Evolutionary conservation across 2,329 filamentous ascomycete species (phyloP), one percentile per base, ranked within the genome.

Genomic region (Dissoconium aciculare): DNA sequence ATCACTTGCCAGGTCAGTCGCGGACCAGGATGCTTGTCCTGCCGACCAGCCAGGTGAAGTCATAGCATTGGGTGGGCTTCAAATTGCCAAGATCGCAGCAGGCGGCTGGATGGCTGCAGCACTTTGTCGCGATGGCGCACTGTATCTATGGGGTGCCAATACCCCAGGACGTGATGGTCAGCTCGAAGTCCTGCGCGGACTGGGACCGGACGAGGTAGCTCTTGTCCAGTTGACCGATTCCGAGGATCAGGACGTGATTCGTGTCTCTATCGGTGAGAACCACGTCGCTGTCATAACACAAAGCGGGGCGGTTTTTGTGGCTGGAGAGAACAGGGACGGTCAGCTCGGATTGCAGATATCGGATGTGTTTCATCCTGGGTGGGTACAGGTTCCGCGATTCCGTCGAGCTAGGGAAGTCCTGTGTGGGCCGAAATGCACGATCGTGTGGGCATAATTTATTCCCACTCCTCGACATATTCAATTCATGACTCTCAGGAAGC

Each of bases 401-500:
- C 2, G 15, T 14, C n/a, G 13, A 12, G 30, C 39, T 11, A 19
- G 31, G 10, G 15, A 34, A 6, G 41, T 50, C 13, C 15, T 39
- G 27, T 47, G 45, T 30, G 49, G 45, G 3, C 41, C 47, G 4
- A 40, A 38, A n/a, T 28, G 36, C 11, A 47, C 41, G 4, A 44
- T 46, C 26, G 36, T 35, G 5, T 28, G 34, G n/a, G n/a, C n/a
- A n/a, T n/a, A n/a, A n/a, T n/a, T n/a, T n/a, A n/a, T n/a, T n/a
- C n/a, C n/a, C n/a, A n/a, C n/a, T n/a, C n/a, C n/a, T n/a, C n/a
- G n/a, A n/a, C n/a, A n/a, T n/a, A 12, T 19, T 49, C 44, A 62
- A 21, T 54, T 55, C 52, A 67, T 63, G 43, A 71, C 60, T 38
- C 66, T 63, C 50, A 87, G 64, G 32, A 79, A 66, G 8, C 83